Conservation (phyloP, 2,329 filamentous ascomycete species). For the Colletotrichum cuscutae region DNA sequence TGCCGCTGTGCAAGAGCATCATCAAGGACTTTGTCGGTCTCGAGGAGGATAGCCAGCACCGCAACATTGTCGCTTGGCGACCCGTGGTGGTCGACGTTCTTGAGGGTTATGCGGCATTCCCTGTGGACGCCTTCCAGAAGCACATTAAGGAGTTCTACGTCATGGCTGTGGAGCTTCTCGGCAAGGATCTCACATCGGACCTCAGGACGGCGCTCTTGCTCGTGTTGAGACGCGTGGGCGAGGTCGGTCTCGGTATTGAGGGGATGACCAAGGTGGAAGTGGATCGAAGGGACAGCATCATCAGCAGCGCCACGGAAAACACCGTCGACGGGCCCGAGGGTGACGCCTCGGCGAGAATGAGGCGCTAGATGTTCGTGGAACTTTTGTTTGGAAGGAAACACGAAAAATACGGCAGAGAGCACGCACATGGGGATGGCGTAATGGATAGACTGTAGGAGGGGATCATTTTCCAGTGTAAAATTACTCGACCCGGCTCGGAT, state of each 20-base stretch:
- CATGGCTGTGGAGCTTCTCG: constrained; percentile 82
- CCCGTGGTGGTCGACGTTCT: constrained; percentile 97
- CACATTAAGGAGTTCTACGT: constrained; percentile 89
- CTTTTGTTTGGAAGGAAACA: neutral
- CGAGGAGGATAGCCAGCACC: constrained; percentile 95
- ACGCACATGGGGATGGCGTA: constrained; percentile 19
- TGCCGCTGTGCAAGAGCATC: constrained; percentile 96
- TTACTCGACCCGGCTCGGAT: constrained; percentile 19
- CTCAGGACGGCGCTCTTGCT: constrained; percentile 81
- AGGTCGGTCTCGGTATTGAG: constrained; percentile 72
- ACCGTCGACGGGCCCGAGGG: constrained; percentile 40
- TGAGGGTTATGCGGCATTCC: constrained; percentile 90
- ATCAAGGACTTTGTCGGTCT: constrained; percentile 85
- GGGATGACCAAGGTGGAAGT: constrained; percentile 52
- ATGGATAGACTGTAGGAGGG: constrained; percentile 29
- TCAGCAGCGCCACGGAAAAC: constrained; percentile 47
- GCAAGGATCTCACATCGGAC: constrained; percentile 83
- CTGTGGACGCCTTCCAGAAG: constrained; percentile 79
- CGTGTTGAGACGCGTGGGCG: constrained; percentile 84
- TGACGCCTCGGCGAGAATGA: constrained; percentile 44
- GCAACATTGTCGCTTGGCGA: constrained; percentile 96
- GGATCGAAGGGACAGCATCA: constrained; percentile 52
- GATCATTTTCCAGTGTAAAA: constrained; percentile 28
- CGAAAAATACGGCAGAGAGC: neutral
- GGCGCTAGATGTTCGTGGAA: constrained; percentile 1